These are phyloP conservation scores for Eucalyptus sp. DNA, from an alignment of 345 rosid species.

Conservation along the genomic window DNA sequence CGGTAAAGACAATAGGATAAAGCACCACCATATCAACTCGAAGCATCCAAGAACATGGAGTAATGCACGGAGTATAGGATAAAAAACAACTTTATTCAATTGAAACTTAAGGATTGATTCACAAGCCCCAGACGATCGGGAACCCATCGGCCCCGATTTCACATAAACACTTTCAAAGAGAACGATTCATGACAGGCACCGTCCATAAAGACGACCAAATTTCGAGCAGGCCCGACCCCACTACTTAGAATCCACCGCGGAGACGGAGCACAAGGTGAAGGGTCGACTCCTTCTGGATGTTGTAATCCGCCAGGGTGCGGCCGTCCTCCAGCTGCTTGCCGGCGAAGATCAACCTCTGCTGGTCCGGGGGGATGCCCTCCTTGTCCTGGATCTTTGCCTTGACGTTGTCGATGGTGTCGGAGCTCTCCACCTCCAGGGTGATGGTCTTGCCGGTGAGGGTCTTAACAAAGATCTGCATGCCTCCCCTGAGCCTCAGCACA, in stretches of 20 bases:
- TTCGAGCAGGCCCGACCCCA: fast-evolving
- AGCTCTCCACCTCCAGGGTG: not conserved
- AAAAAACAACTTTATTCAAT: not conserved
- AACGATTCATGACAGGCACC: fast-evolving
- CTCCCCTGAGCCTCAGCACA: not conserved
- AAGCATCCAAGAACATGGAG: not conserved
- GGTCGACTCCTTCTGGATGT: not conserved
- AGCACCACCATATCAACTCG: not conserved
- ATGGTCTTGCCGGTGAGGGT: not conserved
- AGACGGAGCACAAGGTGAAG: not conserved
- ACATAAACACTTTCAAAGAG: not conserved
- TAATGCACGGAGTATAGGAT: fast-evolving
- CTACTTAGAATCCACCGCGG: not conserved
- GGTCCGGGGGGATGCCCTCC: not conserved
- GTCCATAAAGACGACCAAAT: not conserved
- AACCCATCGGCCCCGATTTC: not conserved
- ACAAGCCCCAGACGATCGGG: not conserved
- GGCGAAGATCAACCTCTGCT: not conserved
- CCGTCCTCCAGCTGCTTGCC: not conserved
- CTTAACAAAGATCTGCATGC: not conserved
- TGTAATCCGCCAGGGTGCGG: not conserved
- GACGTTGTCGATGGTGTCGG: not conserved
- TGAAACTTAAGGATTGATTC: not conserved
- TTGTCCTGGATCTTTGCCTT: not conserved
- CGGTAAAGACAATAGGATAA: no score